These are phyloP conservation scores for Rhizopus microsporus DNA, from an alignment of 371 early-diverging fungal species.

Conservation along the genomic window DNA sequence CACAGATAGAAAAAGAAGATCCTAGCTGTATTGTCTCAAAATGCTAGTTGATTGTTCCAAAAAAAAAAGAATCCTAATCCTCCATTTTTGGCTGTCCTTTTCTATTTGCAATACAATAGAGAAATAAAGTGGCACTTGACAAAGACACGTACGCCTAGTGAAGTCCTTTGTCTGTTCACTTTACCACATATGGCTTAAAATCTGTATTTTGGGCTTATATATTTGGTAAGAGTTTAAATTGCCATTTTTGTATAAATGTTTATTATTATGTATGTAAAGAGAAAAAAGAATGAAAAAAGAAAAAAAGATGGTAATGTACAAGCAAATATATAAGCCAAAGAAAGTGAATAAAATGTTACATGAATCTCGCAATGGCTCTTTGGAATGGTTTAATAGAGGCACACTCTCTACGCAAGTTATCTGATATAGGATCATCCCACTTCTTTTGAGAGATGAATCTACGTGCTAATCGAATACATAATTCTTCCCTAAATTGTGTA, in stretches of 20 bases:
- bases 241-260: background rate
- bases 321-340: constrained; percentile 2
- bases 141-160: too few relatives aligned
- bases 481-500: constrained; percentile 59
- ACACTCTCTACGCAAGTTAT: constrained; percentile 51
- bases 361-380: constrained; percentile 29
- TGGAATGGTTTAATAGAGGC: constrained; percentile 33
- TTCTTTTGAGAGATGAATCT: constrained; percentile 53
- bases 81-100: too few relatives aligned
- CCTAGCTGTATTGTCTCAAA: too few relatives aligned
- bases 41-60: too few relatives aligned
- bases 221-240: too few relatives aligned
- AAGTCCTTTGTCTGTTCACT: too few relatives aligned
- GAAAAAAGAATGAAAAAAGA: constrained; percentile 1
- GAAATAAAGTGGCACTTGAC: too few relatives aligned
- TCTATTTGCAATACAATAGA: too few relatives aligned
- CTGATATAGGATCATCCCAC: constrained; percentile 45
- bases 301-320: constrained; percentile 2
- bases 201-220: too few relatives aligned
- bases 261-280: background rate
- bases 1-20: too few relatives aligned
- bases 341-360: constrained; percentile 6
- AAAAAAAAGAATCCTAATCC: too few relatives aligned
- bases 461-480: constrained; percentile 59
- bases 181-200: too few relatives aligned